phyloP scores from a whole-genome alignment of 2,329 filamentous ascomycete species.

The Fusarium miscanthi region DNA sequence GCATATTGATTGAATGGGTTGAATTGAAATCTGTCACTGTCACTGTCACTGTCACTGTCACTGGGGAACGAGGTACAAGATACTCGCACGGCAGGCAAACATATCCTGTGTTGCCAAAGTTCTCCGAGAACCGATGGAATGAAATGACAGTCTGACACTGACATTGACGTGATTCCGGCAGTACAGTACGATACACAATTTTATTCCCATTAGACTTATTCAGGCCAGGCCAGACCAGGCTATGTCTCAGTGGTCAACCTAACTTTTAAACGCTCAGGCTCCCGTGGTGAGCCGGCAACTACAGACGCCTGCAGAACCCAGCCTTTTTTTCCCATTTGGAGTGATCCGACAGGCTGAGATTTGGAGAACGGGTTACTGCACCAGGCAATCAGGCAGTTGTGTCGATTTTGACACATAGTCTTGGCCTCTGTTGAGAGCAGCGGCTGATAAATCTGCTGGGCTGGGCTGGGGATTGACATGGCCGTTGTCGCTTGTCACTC shows the following conservation, averaged over 20 bases:
- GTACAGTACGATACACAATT: slow-evolving; percentile 30
- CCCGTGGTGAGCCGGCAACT: slow-evolving; percentile 17
- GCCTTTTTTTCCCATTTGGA: slow-evolving; percentile 31
- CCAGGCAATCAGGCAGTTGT: slow-evolving; percentile 29
- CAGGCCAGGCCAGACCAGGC: slow-evolving; percentile 12
- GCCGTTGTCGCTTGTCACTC: slow-evolving; percentile 35
- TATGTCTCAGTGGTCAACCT: slow-evolving; percentile 4
- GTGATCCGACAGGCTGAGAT: slow-evolving; percentile 30
- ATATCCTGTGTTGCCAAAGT: slow-evolving; percentile 7
- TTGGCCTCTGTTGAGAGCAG: slow-evolving; percentile 8
- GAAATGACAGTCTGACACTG: not conserved
- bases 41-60: not conserved
- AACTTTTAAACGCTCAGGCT: slow-evolving; percentile 23
- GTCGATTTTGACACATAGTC: slow-evolving; percentile 22
- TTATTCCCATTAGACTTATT: not conserved
- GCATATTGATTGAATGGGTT: not conserved
- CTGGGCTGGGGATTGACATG: slow-evolving; percentile 12
- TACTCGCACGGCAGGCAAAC: slow-evolving; percentile 24
- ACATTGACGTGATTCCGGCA: slow-evolving; percentile 27
- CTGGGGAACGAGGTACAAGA: slow-evolving; percentile 25
- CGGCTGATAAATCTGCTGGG: slow-evolving; percentile 47
- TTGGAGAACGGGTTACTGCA: slow-evolving; percentile 21
- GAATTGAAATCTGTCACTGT: slow-evolving; percentile 1
- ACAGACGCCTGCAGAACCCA: slow-evolving; percentile 27
- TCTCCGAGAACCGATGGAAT: slow-evolving; percentile 16